phyloP scores from a whole-genome alignment of 2,329 filamentous ascomycete genomes.

The Hymenoscyphus salicellus region DNA sequence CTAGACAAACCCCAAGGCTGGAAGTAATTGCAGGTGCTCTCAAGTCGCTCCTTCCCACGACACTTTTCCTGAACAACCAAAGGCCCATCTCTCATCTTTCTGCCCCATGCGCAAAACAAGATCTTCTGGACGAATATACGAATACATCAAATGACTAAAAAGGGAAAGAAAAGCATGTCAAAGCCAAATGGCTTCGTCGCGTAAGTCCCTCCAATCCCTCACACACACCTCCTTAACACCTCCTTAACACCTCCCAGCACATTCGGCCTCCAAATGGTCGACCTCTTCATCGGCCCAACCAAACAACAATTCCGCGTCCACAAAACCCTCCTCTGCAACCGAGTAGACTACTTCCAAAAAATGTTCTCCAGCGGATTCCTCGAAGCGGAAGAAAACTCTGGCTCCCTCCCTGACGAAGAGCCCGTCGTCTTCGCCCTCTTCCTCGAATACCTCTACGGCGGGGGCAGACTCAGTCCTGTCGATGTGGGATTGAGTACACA shows the following conservation, averaged over 20 bases:
- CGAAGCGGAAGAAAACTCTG: conserved; percentile 13
- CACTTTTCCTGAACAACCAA: neutral
- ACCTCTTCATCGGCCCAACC: conserved; percentile 10
- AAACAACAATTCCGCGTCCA: conserved; percentile 18
- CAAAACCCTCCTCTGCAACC: conserved; percentile 17
- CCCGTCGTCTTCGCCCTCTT: conserved; percentile 19
- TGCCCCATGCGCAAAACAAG: neutral
- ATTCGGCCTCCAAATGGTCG: conserved; percentile 15
- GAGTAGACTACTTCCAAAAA: conserved; percentile 19
- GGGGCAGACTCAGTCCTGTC: conserved; percentile 6
- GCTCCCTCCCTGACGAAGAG: conserved; percentile 19
- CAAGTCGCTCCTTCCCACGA: neutral
- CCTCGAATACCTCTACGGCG: conserved; percentile 20
- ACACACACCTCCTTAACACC: neutral
- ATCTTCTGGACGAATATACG: neutral
- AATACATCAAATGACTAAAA: conserved; percentile 1
- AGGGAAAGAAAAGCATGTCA: neutral
- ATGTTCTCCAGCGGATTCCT: conserved; percentile 22
- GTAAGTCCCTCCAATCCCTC: conserved; percentile 5
- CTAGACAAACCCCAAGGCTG: neutral
- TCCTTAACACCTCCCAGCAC: conserved; percentile 8
- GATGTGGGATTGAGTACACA: conserved; percentile 9
- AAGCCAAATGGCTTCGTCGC: conserved; percentile 2
- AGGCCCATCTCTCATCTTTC: neutral
- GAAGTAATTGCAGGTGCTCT: neutral